Evolutionary conservation across 2,329 filamentous ascomycete genomes (phyloP), one percentile per base, ranked within the genome.

Genomic region (Rachicladosporium sp.): DNA sequence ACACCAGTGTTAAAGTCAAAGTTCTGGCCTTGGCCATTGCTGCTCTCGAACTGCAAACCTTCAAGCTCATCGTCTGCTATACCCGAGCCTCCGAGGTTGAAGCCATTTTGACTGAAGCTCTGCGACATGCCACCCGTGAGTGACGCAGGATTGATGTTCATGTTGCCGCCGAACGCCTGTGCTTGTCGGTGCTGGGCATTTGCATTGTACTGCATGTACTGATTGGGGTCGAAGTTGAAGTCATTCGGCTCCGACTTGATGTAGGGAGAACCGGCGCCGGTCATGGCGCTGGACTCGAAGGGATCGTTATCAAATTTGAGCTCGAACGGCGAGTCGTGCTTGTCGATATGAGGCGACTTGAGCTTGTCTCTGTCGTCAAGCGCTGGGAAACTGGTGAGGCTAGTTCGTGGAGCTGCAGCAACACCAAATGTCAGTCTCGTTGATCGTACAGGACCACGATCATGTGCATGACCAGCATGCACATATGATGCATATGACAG

Each of bases 21-120:
- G 39, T 49, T 50, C 42, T 46, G 51, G 44, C 48, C 49, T 29
- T 54, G 50, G 10, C 59, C 53, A 29, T 55, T 55, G 43, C 44
- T 41, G 30, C 52, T 50, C 36, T 64, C 60, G 34, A 58, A 47
- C 15, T 56, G 71, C 6, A 89, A 69, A 48, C 94, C 88, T 35
- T 89, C 71, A 35, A 96, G 70, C 57, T 95, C 89, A 47, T 95
- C 89, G 48, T 94, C 89, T 46, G 77, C 80, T 49, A 94, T 88
- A 31, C 81, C 73, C 8, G 84, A 82, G 44, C 80, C 82, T 43
- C 81, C 82, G 50, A 78, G 79, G 34, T 81, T 80, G 65, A 87
- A 94, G 58, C 75, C 80, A 55, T 74, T 80, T 15, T 70, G 65
- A 42, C 65, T 67, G 54, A 72, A 78, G 52, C 80, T 65, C 41